Conservation (phyloP, 345 rosid genomes). For the Anacardium occidentale region DNA sequence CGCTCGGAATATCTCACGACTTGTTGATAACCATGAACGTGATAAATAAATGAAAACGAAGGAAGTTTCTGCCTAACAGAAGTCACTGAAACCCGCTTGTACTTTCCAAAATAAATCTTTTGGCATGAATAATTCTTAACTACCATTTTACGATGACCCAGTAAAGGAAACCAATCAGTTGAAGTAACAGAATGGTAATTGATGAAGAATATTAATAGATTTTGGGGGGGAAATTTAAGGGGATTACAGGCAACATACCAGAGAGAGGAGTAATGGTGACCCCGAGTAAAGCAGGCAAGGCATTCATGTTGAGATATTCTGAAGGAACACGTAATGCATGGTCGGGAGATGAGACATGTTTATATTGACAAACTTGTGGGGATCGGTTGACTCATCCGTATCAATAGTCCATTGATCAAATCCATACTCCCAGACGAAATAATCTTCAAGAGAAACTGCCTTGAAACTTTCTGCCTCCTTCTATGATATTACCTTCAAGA, state of each 20-base stretch:
- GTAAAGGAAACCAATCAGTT: no score
- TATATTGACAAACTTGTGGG: no score
- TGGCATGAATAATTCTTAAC: no score
- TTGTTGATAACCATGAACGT: background rate
- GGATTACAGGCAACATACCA: background rate
- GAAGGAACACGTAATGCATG: background rate
- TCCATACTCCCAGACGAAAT: background rate
- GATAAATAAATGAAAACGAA: no score
- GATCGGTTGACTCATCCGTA: background rate
- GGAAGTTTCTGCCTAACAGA: no score
- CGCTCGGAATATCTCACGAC: background rate
- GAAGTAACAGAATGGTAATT: no score
- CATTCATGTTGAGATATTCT: background rate
- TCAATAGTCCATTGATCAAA: background rate
- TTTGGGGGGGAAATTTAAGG: no score
- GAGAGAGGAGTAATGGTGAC: conserved; percentile 4
- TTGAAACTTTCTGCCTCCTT: conserved; percentile 8
- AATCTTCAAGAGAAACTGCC: background rate
- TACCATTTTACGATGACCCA: no score
- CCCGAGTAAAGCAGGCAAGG: background rate
- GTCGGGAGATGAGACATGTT: background rate
- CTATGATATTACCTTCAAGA: background rate
- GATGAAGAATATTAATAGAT: no score
- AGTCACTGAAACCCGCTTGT: no score
- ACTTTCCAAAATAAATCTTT: no score